Conservation (phyloP, 306 rosid genomes). For the Trichosanthes truncata region DNA sequence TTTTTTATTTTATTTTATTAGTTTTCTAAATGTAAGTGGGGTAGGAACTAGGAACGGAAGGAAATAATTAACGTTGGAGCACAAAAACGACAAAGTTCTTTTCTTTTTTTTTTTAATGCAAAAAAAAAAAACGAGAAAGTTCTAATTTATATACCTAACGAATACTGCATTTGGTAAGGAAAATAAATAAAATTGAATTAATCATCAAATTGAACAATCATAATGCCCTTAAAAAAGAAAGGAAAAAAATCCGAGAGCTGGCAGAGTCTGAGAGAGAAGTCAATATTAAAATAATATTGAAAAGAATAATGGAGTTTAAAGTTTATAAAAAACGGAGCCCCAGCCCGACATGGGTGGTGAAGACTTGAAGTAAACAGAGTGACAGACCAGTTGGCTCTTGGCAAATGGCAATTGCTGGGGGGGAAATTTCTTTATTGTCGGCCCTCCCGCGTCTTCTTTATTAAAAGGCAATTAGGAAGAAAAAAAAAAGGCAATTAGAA, state of each 20-base stretch:
- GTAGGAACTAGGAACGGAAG: not conserved
- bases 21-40: not conserved
- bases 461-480: not conserved
- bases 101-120: too few species aligned
- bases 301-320: not conserved
- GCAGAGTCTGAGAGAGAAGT: not conserved
- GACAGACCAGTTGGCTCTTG: not conserved
- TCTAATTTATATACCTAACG: not conserved
- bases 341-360: not conserved
- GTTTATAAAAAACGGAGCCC: not conserved
- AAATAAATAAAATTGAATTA: not conserved
- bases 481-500: not conserved
- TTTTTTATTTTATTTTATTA: too few species aligned
- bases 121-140: not conserved
- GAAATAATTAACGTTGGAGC: not conserved
- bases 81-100: not conserved
- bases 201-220: not conserved
- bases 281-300: not conserved
- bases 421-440: not conserved
- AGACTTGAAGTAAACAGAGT: not conserved
- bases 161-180: not conserved
- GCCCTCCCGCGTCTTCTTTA: not conserved
- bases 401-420: not conserved
- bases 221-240: not conserved
- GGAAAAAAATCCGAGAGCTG: not conserved